Base-by-base conservation (phyloP, 1,284 basidiomycete genomes). In the Trichosporon ovoides region DNA sequence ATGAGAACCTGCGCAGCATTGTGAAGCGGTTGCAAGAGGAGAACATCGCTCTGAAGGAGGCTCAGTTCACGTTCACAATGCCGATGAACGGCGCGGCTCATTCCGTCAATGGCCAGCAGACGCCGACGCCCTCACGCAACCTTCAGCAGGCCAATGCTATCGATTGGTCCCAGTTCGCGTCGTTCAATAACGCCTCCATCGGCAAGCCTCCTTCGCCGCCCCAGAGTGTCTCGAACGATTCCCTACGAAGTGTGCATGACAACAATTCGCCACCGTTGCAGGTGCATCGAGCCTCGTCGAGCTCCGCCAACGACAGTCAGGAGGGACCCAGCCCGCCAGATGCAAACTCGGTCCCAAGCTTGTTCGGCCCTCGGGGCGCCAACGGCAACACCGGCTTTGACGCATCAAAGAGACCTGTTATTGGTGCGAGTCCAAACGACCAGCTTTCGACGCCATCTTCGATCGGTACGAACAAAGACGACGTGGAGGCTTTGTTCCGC, bases 11-110 rank as follows among this genome's bases (percentile, higher is more conserved):
- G 3, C 69, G 75, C 33, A 73, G 72, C 38, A 71, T 78, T 18
- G 66, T 78, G 10, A 69, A 70, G 31, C 70, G 76, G 14, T 58
- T 78, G 34, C 77, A 78, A 53, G 74, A 77, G 60, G 77, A 78
- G 66, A 78, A 78, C 62, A 68, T 77, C 38, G 68, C 74, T 5
- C 67, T 77, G 54, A 74, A 75, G 60, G 70, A 75, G 49, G 67
- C 74, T 10, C 70, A 73, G 14, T 78, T 78, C 58, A 77, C 76
- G 1, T 78, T 78, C 63, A 62, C 68, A 20, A 72, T 77, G 68
- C 77, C 77, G 4, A 60, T 71, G 16, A 63, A 38, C 22, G 60
- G 61, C 43, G 52, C 35, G 14, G 43, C 24, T 31, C 43, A 48
- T 16, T 22, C 61, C 19, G 16, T 58, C 38, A 66, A 46, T 48